Percentiles rank a stretch among this genome's conserved stretches.
Conservation (phyloP, 768 basidiomycete species). For the Rhodotorula diobovata region DNA sequence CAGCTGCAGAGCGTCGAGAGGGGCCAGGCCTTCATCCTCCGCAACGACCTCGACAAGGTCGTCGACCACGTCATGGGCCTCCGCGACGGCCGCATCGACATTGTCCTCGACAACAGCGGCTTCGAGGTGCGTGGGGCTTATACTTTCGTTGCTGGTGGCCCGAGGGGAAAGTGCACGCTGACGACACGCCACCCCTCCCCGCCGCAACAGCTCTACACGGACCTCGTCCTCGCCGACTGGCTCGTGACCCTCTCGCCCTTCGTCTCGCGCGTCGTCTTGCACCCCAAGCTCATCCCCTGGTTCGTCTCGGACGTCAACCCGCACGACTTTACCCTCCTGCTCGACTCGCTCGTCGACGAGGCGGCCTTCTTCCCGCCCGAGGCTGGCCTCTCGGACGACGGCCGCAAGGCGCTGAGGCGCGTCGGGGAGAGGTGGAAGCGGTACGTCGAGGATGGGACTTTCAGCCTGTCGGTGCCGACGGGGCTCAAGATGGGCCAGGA, state of each 20-base stretch:
- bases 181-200: background rate
- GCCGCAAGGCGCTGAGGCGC: constrained; percentile 49
- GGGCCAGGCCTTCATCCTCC: constrained; percentile 72
- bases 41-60: constrained; percentile 68
- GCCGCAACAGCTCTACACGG: constrained; percentile 92
- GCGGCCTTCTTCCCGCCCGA: constrained; percentile 58
- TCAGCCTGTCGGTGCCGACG: constrained; percentile 65
- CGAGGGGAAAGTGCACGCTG: too few species aligned
- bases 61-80: constrained; percentile 68
- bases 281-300: constrained; percentile 94
- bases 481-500: constrained; percentile 19
- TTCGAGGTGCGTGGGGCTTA: background rate
- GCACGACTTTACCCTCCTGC: constrained; percentile 64
- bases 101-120: constrained; percentile 73
- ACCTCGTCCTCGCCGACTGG: constrained; percentile 88
- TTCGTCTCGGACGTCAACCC: constrained; percentile 78
- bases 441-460: constrained; percentile 67
- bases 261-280: constrained; percentile 76
- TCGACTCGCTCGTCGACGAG: constrained; percentile 53
- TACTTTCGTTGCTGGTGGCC: too few species aligned
- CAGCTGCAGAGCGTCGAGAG: constrained; percentile 72
- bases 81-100: constrained; percentile 62
- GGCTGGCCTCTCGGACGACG: constrained; percentile 44
- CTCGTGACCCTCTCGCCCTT: constrained; percentile 82
- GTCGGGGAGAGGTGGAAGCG: constrained; percentile 68